phyloP scores from a whole-genome alignment of 257 asterid genomes.

The Datura wrightii region DNA sequence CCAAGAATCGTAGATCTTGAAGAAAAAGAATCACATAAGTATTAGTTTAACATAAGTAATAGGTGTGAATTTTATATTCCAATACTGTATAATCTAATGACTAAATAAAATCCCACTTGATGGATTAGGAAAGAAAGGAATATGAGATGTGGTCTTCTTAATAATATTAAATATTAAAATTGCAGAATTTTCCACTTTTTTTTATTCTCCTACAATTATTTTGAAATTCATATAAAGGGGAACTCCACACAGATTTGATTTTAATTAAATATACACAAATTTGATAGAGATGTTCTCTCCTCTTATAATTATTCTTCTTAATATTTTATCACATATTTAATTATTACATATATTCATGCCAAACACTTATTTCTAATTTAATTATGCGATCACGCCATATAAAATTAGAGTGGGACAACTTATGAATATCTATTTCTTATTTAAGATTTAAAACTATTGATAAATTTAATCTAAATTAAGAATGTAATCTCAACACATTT shows the following conservation, averaged over 20 bases:
- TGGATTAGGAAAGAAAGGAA: slow-evolving; percentile 16
- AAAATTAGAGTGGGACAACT: background rate
- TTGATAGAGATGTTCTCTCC: slow-evolving; percentile 18
- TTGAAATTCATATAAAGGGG: background rate
- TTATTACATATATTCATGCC: background rate
- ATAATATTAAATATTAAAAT: background rate
- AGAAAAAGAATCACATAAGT: too few relatives aligned
- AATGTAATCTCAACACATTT: background rate
- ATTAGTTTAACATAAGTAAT: too few relatives aligned
- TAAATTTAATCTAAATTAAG: background rate
- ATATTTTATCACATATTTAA: background rate
- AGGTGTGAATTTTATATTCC: too few relatives aligned
- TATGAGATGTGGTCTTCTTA: background rate
- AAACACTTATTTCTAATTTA: background rate
- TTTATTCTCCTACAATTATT: background rate
- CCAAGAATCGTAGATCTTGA: too few relatives aligned
- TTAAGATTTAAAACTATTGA: background rate
- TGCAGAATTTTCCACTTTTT: background rate
- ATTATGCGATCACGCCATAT: background rate
- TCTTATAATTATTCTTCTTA: slow-evolving; percentile 15
- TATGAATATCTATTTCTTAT: background rate
- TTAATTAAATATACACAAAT: background rate
- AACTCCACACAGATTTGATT: background rate
- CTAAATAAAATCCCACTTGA: too few relatives aligned
- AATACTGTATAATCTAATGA: too few relatives aligned